Evolutionary conservation across 2,329 filamentous ascomycete genomes (phyloP).

Genomic region (Cyphellophora attinorum): DNA sequence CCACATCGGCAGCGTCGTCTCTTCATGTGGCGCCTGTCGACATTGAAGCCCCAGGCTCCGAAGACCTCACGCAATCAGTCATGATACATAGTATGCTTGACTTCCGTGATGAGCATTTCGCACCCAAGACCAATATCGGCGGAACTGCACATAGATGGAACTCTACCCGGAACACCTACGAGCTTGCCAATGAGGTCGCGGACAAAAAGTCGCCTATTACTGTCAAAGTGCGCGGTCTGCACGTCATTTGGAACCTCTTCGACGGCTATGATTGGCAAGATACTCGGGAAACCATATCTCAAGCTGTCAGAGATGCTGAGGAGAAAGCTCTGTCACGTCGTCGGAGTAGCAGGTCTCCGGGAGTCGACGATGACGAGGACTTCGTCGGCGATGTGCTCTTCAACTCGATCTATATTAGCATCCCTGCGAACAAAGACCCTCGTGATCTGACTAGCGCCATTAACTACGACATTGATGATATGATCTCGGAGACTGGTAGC

Average conservation of each 20-base stretch:
- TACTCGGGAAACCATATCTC: constrained; percentile 76
- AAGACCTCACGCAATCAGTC: constrained; percentile 15
- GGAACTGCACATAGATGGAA: constrained; percentile 72
- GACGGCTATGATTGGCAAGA: constrained; percentile 95
- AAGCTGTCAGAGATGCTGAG: constrained; percentile 83
- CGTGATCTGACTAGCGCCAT: constrained; percentile 73
- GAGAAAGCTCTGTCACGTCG: constrained; percentile 68
- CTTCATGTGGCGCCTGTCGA: constrained; percentile 35
- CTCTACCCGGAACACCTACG: constrained; percentile 65
- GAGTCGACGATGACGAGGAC: constrained; percentile 58
- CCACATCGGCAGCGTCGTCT: constrained; percentile 25
- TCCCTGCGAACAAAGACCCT: constrained; percentile 77
- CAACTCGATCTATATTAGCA: constrained; percentile 96
- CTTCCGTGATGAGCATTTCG: constrained; percentile 72
- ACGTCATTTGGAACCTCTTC: constrained; percentile 95
- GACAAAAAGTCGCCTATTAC: constrained; percentile 61
- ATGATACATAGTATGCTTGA: constrained; percentile 39
- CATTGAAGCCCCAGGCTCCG: constrained; percentile 43
- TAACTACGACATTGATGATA: constrained; percentile 79
- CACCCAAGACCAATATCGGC: constrained; percentile 48
- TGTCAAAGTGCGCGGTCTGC: constrained; percentile 72
- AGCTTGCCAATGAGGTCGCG: constrained; percentile 52
- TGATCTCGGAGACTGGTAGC: constrained; percentile 80
- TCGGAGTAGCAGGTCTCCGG: constrained; percentile 44
- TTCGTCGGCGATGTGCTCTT: constrained; percentile 93